Base-by-base conservation (phyloP, 345 rosid species). In the Acer negundo region DNA sequence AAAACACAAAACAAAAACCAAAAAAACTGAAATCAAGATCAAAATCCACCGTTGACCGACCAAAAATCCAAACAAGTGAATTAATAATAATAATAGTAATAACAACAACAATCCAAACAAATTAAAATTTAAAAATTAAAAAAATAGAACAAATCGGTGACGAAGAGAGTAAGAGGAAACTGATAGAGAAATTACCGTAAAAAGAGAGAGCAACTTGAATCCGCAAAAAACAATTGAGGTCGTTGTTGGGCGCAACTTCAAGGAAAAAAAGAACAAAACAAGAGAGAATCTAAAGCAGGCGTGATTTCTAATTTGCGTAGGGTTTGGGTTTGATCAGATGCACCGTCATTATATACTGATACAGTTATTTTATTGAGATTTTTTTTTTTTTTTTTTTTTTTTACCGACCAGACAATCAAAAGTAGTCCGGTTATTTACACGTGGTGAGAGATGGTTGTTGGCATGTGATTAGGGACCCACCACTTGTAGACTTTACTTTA, bases 381-480 rank as follows among this genome's bases (percentile, higher is more conserved):
- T 42, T 42, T 8, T 42, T 1, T 7, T 42, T 7, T 7, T 42
- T 42, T 40, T 40, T 0, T 40, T 40, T 6, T 24, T 16, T 15
- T 31, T 24, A 0, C 73, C 53, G 47, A 58, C 53, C 1, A 0
- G 16, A 20, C 47, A 22, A 24, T 63, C 23, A 42, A 15, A 53
- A 53, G 46, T 20, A 31, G 63, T 62, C 19, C 1, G 16, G 53
- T 65, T 66, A 80, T 8, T 15, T 77, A 80, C 76, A 42, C 53
- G 72, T 64, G 69, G 13, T 10, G 2, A 24, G 4, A 4, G 2
- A 55, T 8, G 0, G 26, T 12, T 67, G 12, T 9, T 67, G 19
- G 40, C 16, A 15, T 2, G 24, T 22, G 68, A 17, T 1, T 1
- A 44, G 77, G 69, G 19, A 22, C 46, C 69, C 77, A 47, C 65